Base-by-base conservation (phyloP, 192 early-diverging fungal genomes). In the Pilaira anomala region DNA sequence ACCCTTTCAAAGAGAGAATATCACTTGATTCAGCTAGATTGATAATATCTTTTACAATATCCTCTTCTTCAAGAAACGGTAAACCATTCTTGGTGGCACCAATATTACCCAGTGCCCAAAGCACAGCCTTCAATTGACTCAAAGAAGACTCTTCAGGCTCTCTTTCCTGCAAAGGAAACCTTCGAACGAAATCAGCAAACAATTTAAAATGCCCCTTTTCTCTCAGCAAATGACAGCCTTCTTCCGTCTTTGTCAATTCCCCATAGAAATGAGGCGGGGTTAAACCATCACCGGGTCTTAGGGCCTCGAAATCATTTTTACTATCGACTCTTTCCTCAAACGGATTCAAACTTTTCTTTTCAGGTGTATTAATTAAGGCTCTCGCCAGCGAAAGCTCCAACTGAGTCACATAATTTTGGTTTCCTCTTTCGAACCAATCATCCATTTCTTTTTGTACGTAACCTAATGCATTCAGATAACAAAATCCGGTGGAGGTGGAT, bases 91-190 rank as follows among this genome's bases (percentile, higher is more conserved):
- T 67, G 0, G 83, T 85, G 7, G 89, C 72, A 7, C 89, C 91
- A 68, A 93, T 91, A 62, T 92, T 87, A 1, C 87, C 91, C 48
- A 94, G 77, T 13, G 91, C 87, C 92, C 92, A 94, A 1, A 94
- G 53, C 5, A 85, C 79, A 2, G 91, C 80, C 60, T 94, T 94
- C 2, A 94, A 67, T 22, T 67, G 57, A 45, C 81, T 68, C 16
- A 73, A 41, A 6, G 84, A 41, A 6, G 84, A 76, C 28, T 75
- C 65, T 8, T 73, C 66, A 5, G 51, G 25, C 36, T 77, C 80
- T 7, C 65, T 62, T 6, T 60, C 61, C 42, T 82, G 77, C 11
- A 71, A 45, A 28, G 67, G 70, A 60, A 84, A 70, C 18, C 80
- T 68, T 7, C 83, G 76, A 7, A 92, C 80, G 46, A 66, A 79